Conservation (phyloP, 2,329 filamentous ascomycete genomes). For the Coccinonectria pachysandricola region DNA sequence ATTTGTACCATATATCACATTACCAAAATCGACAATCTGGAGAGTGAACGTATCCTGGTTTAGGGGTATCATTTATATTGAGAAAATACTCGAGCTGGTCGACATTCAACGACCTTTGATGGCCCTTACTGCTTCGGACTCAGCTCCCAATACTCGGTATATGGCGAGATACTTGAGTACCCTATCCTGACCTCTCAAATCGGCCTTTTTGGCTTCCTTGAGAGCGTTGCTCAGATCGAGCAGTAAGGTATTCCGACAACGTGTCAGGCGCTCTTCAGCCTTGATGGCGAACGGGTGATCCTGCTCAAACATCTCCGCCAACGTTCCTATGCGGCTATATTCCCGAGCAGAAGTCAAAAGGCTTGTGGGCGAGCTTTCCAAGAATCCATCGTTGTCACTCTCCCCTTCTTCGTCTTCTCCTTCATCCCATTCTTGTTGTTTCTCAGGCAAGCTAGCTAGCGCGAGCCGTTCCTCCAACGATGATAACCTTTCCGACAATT, state of each 20-base stretch:
- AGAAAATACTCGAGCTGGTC: too few species aligned
- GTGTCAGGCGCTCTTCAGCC: conserved; percentile 38
- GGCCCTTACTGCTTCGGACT: conserved; percentile 41
- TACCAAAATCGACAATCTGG: conserved; percentile 14
- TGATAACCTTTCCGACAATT: conserved; percentile 52
- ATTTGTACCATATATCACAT: conserved; percentile 31
- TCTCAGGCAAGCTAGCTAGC: conserved; percentile 31
- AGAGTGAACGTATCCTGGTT: conserved; percentile 4
- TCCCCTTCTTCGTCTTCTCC: conserved; percentile 32
- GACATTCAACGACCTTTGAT: too few species aligned
- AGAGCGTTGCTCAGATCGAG: conserved; percentile 43
- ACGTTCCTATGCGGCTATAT: conserved; percentile 30
- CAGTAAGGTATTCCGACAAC: conserved; percentile 46
- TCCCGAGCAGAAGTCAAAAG: conserved; percentile 36
- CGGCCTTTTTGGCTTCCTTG: conserved; percentile 34
- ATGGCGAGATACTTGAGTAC: conserved; percentile 42
- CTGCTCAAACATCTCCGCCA: conserved; percentile 36
- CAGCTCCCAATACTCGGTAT: conserved; percentile 42
- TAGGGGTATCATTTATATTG: conserved; percentile 21
- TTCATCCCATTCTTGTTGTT: conserved; percentile 21
- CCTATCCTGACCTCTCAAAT: conserved; percentile 31
- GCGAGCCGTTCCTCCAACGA: conserved; percentile 55
- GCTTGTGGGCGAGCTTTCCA: conserved; percentile 37
- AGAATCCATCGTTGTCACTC: conserved; percentile 20
- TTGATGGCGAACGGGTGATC: conserved; percentile 40